Percentiles rank a stretch among this genome's conserved stretches.
These are phyloP conservation scores for Plectosphaerella plurivora DNA, from an alignment of 2,329 filamentous ascomycete genomes.

Conservation along the genomic window DNA sequence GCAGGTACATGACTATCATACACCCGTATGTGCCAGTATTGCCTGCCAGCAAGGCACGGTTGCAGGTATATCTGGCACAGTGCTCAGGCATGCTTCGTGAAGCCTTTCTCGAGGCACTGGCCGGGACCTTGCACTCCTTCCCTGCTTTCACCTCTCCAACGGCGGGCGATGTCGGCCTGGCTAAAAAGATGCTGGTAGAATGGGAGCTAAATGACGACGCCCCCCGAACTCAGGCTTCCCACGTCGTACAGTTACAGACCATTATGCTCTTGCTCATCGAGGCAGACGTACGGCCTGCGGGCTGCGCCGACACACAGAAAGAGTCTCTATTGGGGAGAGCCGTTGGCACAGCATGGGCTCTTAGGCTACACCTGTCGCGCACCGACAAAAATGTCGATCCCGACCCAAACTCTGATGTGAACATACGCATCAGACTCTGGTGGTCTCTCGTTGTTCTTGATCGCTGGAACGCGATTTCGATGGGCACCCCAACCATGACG, in stretches of 20 bases:
- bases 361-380: constrained; percentile 52
- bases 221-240: constrained; percentile 31
- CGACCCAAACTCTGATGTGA: constrained; percentile 57
- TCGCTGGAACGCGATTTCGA: constrained; percentile 68
- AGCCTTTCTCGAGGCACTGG: constrained; percentile 61
- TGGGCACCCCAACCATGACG: constrained; percentile 57
- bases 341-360: constrained; percentile 59
- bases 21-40: constrained; percentile 66
- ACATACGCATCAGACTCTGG: constrained; percentile 62
- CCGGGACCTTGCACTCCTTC: constrained; percentile 53
- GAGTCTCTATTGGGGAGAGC: constrained; percentile 59
- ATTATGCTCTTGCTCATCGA: constrained; percentile 63
- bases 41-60: constrained; percentile 48
- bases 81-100: constrained; percentile 54
- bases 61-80: constrained; percentile 51
- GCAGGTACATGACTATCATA: constrained; percentile 58
- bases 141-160: constrained; percentile 26
- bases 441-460: constrained; percentile 69
- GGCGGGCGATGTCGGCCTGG: constrained; percentile 36
- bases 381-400: constrained; percentile 32
- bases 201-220: constrained; percentile 41
- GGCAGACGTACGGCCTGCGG: constrained; percentile 49
- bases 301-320: constrained; percentile 41
- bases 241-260: constrained; percentile 61
- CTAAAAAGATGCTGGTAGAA: constrained; percentile 43